A percentile compares a stretch with the other conserved stretches of the same genome.
Evolutionary conservation across 345 rosid genomes (phyloP).

Genomic region (Syzygium aqueum): DNA sequence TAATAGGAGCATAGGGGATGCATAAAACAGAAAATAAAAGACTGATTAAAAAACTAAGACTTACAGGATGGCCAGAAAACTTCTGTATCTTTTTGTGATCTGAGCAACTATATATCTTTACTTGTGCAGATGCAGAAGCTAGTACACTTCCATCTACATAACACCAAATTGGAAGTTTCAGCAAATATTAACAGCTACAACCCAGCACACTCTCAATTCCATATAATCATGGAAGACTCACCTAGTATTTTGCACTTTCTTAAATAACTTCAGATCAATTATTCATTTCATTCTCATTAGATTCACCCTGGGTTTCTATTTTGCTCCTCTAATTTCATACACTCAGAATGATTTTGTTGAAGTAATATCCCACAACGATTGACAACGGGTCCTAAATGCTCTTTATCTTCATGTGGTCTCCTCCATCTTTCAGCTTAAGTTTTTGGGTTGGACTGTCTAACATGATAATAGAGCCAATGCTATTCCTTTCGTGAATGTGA

Average conservation of each 20-base stretch:
- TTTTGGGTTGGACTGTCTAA: too few relatives aligned
- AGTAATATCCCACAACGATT: too few relatives aligned
- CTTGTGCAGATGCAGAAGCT: constrained; percentile 77
- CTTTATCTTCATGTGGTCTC: too few relatives aligned
- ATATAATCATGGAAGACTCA: not conserved
- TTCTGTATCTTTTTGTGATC: constrained; percentile 76
- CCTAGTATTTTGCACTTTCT: not conserved
- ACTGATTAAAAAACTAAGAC: constrained; percentile 9
- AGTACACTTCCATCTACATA: constrained; percentile 59
- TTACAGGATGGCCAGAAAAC: constrained; percentile 93
- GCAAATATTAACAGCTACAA: not conserved
- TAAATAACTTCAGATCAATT: not conserved
- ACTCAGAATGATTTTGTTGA: not conserved
- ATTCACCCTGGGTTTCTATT: not conserved
- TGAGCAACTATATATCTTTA: constrained; percentile 60
- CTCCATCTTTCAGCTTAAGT: too few relatives aligned
- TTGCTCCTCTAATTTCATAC: not conserved
- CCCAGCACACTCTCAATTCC: not conserved
- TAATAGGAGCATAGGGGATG: not conserved
- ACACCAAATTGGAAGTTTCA: not conserved
- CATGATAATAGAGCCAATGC: too few relatives aligned
- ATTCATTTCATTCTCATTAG: not conserved
- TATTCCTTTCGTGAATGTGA: too few relatives aligned
- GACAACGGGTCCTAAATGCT: too few relatives aligned
- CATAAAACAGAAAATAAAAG: not conserved